A percentile compares a stretch with the other conserved stretches of the same genome.
phyloP scores from a whole-genome alignment of 305 asterid species.

The Solanum hybrid region DNA sequence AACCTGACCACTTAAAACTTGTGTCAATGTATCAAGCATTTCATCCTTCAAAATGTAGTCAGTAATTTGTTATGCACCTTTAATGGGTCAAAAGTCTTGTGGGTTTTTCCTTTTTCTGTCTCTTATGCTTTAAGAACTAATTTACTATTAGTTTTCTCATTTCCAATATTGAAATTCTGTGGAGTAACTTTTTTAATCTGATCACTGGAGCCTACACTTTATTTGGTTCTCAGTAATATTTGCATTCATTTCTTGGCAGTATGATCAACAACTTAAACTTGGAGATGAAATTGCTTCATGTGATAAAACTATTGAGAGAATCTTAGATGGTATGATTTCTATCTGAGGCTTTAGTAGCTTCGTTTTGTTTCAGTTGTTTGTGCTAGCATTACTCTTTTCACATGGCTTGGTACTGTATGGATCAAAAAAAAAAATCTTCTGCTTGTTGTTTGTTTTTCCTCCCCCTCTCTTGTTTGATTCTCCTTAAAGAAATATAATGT shows the following conservation, averaged over 20 bases:
- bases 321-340: slow-evolving; percentile 15
- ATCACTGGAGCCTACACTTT: neutral
- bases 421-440: neutral
- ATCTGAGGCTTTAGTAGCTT: slow-evolving; percentile 1
- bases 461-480: neutral
- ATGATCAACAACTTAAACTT: neutral
- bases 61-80: neutral
- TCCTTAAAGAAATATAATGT: neutral
- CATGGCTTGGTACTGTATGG: neutral
- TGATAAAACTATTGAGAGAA: slow-evolving; percentile 1
- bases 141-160: neutral
- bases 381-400: neutral
- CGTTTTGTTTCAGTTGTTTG: neutral
- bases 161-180: neutral
- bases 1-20: neutral
- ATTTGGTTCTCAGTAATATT: neutral
- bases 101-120: neutral
- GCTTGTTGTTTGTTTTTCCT: neutral
- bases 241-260: slow-evolving; percentile 8
- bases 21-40: neutral
- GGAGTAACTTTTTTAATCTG: neutral
- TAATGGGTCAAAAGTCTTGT: neutral
- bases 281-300: slow-evolving; percentile 5
- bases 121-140: neutral
- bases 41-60: neutral